Conservation (phyloP, 2,329 filamentous ascomycete species). For the Calonectria pauciramosa region DNA sequence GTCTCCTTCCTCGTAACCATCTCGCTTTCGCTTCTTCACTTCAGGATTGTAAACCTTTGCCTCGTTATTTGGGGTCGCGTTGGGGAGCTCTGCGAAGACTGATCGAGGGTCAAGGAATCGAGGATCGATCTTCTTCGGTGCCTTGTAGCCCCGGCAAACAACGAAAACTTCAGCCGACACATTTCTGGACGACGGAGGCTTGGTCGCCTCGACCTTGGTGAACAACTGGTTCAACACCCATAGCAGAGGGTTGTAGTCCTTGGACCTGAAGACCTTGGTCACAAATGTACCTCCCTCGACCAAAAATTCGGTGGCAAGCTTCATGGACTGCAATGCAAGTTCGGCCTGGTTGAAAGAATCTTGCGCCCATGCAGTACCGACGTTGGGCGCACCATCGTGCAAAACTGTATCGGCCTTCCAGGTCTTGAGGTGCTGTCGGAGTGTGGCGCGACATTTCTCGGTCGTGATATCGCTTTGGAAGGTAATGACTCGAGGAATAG, state of each 20-base stretch:
- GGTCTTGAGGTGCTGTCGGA: conserved; percentile 90
- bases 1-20: conserved; percentile 97
- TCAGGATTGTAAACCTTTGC: conserved; percentile 99
- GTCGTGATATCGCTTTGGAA: conserved; percentile 99
- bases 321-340: conserved; percentile 89
- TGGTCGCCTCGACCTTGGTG: conserved; percentile 94
- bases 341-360: conserved; percentile 99
- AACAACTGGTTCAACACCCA: conserved; percentile 99
- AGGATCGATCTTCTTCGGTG: conserved; percentile 92
- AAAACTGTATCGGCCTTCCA: conserved; percentile 97
- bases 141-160: conserved; percentile 95
- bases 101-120: conserved; percentile 90
- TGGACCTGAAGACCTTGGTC: conserved; percentile 97
- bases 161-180: conserved; percentile 99
- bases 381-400: conserved; percentile 97
- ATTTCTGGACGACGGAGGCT: conserved; percentile 94
- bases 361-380: conserved; percentile 97
- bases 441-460: conserved; percentile 92
- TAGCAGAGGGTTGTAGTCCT: conserved; percentile 94
- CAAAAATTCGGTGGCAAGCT: conserved; percentile 94
- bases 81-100: conserved; percentile 93
- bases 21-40: conserved; percentile 96
- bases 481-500: conserved; percentile 92
- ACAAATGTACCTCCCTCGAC: conserved; percentile 92
- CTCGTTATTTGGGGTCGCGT: conserved; percentile 91